phyloP scores from a whole-genome alignment of 352 stramenopile species.

The Plasmopara muralis region DNA sequence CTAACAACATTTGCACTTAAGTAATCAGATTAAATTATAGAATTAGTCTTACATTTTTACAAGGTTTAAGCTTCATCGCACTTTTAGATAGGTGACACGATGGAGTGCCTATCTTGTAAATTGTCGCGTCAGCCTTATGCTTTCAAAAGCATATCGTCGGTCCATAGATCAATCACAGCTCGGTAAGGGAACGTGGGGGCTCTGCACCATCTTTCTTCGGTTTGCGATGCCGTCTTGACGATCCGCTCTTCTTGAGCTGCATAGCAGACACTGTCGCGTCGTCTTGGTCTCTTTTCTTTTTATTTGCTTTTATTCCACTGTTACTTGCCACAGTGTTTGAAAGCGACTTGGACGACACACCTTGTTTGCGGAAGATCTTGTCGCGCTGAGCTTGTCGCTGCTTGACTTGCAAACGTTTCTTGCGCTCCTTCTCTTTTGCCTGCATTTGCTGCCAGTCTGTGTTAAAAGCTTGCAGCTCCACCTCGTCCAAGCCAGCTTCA shows the following conservation, averaged over 20 bases:
- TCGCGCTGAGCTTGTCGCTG: conserved; percentile 74
- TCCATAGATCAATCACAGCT: conserved; percentile 19
- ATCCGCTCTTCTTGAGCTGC: conserved; percentile 32
- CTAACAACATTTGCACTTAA: too few relatives aligned
- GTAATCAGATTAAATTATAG: too few relatives aligned
- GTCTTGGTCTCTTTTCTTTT: conserved; percentile 37
- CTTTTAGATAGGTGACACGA: too few relatives aligned
- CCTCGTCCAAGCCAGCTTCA: conserved; percentile 13
- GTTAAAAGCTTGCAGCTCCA: conserved; percentile 31
- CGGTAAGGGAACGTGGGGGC: conserved; percentile 29
- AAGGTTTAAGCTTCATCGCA: too few relatives aligned
- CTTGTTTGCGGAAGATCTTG: conserved; percentile 64
- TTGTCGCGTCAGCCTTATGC: conserved; percentile 1
- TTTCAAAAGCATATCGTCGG: background rate
- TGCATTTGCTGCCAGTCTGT: conserved; percentile 69
- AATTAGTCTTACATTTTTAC: too few relatives aligned
- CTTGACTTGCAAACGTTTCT: conserved; percentile 61
- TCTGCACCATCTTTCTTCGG: conserved; percentile 16
- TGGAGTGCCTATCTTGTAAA: conserved; percentile 18
- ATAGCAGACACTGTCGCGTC: conserved; percentile 9
- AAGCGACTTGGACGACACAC: conserved; percentile 20
- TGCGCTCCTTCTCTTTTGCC: conserved; percentile 62
- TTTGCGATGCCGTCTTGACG: conserved; percentile 29
- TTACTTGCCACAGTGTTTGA: conserved; percentile 7
- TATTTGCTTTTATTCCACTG: conserved; percentile 30